Evolutionary conservation across 345 rosid genomes (phyloP), one percentile per base, ranked within the genome.

Genomic region (Arabidopsis suecica): DNA sequence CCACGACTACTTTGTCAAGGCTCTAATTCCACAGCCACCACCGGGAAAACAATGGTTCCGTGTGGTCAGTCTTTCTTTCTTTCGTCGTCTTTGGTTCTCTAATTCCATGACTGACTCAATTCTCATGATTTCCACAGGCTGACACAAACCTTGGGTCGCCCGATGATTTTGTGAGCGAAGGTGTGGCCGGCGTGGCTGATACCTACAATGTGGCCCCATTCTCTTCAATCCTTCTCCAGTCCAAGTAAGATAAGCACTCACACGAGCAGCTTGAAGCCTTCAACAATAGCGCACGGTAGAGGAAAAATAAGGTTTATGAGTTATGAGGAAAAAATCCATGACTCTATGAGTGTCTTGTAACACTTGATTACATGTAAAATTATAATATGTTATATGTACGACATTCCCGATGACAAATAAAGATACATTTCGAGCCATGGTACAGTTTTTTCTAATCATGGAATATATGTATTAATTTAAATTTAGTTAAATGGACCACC

Each of bases 111-210:
- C 45, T 1, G 61, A 59, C 66, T 36, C 58, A 5, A 0, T 44
- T 53, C 8, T 66, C 42, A 28, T 13, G 11, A 23, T 36, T 44
- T 51, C 68, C 76, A 81, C 86, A 94, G 97, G 95, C 70, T 76
- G 98, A 94, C 80, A 94, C 97, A 23, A 89, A 88, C 78, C 91
- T 88, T 4, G 68, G 62, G 37, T 84, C 95, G 25, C 95, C 97
- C 0, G 53, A 81, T 30, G 97, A 94, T 75, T 79, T 91, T 51
- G 86, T 89, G 23, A 53, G 72, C 0, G 79, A 84, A 76, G 97
- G 97, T 7, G 85, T 88, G 42, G 79, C 89, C 3, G 93, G 95
- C 45, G 67, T 84, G 47, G 74, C 84, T 33, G 82, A 82, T 51
- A 74, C 85, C 53, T 94, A 88, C 54, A 86, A 86, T 30, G 72